These are phyloP conservation scores for Exophiala dermatitidis DNA, from an alignment of 2,329 filamentous ascomycete species.

Conservation along the genomic window DNA sequence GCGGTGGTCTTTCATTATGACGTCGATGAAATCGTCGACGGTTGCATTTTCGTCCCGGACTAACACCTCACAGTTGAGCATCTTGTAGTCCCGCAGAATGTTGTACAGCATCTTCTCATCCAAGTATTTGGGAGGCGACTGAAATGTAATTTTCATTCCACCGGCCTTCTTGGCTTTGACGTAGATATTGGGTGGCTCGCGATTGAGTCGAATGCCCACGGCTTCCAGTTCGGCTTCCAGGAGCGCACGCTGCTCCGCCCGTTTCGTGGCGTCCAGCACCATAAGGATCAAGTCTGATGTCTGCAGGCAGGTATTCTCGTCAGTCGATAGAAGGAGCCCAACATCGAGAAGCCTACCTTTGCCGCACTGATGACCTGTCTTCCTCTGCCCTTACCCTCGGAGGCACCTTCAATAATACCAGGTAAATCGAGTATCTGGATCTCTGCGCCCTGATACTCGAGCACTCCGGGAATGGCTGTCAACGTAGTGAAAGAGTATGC, in stretches of 20 bases:
- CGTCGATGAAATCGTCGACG: conserved; percentile 97
- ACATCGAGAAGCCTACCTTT: conserved; percentile 47
- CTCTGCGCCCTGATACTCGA: conserved; percentile 95
- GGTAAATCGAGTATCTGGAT: conserved; percentile 97
- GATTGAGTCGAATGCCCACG: conserved; percentile 87
- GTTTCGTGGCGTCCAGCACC: conserved; percentile 94
- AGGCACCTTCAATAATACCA: conserved; percentile 94
- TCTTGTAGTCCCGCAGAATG: conserved; percentile 96
- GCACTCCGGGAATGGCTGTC: conserved; percentile 91
- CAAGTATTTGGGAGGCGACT: conserved; percentile 75
- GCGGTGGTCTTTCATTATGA: conserved; percentile 97
- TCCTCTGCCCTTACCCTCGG: conserved; percentile 91
- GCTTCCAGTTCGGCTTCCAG: conserved; percentile 90
- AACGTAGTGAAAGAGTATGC: conserved; percentile 96
- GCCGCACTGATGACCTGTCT: conserved; percentile 95
- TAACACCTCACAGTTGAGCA: conserved; percentile 93
- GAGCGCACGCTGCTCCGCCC: conserved; percentile 81
- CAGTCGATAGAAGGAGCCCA: too few species aligned
- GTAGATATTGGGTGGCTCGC: conserved; percentile 93
- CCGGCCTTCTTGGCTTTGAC: conserved; percentile 92
- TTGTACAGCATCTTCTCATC: conserved; percentile 99
- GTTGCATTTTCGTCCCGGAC: conserved; percentile 92
- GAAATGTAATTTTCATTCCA: conserved; percentile 98
- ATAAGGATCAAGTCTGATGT: conserved; percentile 77
- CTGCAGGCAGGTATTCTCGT: not conserved